A percentile compares a stretch with the other conserved stretches of the same genome.
Conservation (phyloP, 2,329 filamentous ascomycete species). For the Epichloe amarillans region DNA sequence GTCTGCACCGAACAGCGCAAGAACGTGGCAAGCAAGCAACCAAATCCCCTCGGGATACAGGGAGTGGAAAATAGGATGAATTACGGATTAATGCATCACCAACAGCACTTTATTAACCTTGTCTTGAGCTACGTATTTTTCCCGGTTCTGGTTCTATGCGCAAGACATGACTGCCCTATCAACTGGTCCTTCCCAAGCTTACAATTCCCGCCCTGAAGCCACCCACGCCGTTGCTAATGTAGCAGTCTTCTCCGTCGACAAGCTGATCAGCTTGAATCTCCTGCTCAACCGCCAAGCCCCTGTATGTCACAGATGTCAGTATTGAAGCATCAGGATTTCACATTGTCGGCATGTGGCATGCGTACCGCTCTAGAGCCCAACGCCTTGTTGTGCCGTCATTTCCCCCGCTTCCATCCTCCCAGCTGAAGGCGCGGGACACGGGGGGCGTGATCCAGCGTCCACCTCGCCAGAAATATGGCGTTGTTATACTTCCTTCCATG, state of each 20-base stretch:
- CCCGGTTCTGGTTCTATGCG: background rate
- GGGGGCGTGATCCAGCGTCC: slow-evolving; percentile 72
- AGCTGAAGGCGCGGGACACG: slow-evolving; percentile 29
- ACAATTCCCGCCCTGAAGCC: slow-evolving; percentile 52
- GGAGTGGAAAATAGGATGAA: no score
- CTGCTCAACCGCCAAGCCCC: slow-evolving; percentile 51
- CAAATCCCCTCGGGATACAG: no score
- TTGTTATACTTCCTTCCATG: slow-evolving; percentile 79
- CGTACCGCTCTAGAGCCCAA: slow-evolving; percentile 62
- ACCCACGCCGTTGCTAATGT: slow-evolving; percentile 78
- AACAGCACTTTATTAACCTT: no score
- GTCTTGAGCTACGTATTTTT: background rate
- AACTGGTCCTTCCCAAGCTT: slow-evolving; percentile 9
- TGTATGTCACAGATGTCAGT: slow-evolving; percentile 11
- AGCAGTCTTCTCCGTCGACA: slow-evolving; percentile 61
- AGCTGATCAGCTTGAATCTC: slow-evolving; percentile 46
- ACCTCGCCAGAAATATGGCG: slow-evolving; percentile 64
- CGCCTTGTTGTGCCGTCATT: slow-evolving; percentile 71
- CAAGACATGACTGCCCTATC: background rate
- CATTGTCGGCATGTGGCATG: background rate
- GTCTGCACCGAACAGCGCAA: no score
- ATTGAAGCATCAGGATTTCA: background rate
- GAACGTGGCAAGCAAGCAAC: no score
- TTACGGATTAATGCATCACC: no score
- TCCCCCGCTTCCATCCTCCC: slow-evolving; percentile 48